Evolutionary conservation across 208 protist species (phyloP), one percentile per base, ranked within the genome.

Genomic region (Angomonas deanei): DNA sequence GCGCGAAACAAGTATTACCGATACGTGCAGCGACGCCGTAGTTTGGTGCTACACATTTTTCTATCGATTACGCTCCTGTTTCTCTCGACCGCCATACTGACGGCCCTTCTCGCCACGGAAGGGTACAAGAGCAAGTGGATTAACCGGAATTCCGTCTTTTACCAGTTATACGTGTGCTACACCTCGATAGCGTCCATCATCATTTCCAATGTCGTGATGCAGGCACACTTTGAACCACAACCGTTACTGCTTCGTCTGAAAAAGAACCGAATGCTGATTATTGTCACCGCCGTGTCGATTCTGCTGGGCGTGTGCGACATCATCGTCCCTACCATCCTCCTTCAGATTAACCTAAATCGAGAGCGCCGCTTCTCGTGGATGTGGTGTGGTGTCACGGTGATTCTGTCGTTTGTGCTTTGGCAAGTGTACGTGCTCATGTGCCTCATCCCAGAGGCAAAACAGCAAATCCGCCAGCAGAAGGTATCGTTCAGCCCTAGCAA

Each of bases 201-300:
- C 46, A 73, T 91, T 11, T 72, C 87, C 0, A 93, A 93, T 49
- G 73, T 89, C 13, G 80, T 89, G 10, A 91, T 93, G 79, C 73
- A 81, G 58, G 61, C 84, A 5, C 87, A 93, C 63, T 93, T 93
- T 62, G 87, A 91, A 42, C 87, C 87, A 0, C 72, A 82, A 34
- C 83, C 83, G 32, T 70, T 91, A 42, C 46, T 89, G 53, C 72
- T 74, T n/a, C 76, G 87, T 10, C 64, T 88, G 26, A 59, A 67
- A 4, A 76, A 78, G 68, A 87, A 91, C 63, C 84, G 81, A 34
- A 66, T 76, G 0, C 69, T 91, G 21, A 93, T 91, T 46, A 31
- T 64, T 1, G 65, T 69, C 23, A 87, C 87, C 13, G 52, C 66
- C n/a, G 66, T 68, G 19, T 70, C 68, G 8, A 72, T 93, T 23